Evolutionary conservation across 2,329 filamentous ascomycete genomes (phyloP), one percentile per base, ranked within the genome.

Genomic region (Myriosclerotinia scirpicola): DNA sequence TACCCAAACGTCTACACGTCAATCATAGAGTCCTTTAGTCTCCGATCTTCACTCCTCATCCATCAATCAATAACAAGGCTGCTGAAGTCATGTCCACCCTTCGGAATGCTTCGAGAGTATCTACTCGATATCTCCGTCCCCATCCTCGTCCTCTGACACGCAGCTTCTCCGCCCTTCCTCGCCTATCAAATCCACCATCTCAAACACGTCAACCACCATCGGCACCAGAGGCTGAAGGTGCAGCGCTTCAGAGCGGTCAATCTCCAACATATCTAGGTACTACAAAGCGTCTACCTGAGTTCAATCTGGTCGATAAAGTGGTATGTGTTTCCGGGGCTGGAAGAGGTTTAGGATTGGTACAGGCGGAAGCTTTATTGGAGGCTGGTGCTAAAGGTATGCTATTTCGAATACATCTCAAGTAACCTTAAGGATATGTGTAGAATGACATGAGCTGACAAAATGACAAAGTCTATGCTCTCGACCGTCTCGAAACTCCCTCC

Each of bases 321-420:
- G 85, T 92, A 56, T 76, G 90, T 40, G 87, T 93, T 3, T 90
- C 89, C 1, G 90, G 90, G 22, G 90, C 85, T 65, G 90, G 85
- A 2, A 83, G 87, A 68, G 91, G 91, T 0, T 82, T 93, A 12
- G 90, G 90, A n/a, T 78, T 94, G 26, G 85, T 88, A 7, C 85
- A 93, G 72, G 85, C 89, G 1, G 90, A 93, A 73, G 90, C 87
- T 1, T 79, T 93, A 17, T 80, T 91, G 15, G 90, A 93, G 77
- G 90, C 90, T 34, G 90, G 91, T 26, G 91, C 89, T 34, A 90
- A 81, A 70, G 84, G 85, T 86, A 72, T 59, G 75, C 7, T 20
- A 8, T 59, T 5, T 40, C 2, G 11, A 34, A 64, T 26, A 20
- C 8, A 38, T 2, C 4, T 48, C 44, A 20, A 22, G n/a, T 3